Percentiles rank a stretch among this genome's conserved stretches.
phyloP scores from a whole-genome alignment of 768 basidiomycete species.

The Kwoniella dendrophila region DNA sequence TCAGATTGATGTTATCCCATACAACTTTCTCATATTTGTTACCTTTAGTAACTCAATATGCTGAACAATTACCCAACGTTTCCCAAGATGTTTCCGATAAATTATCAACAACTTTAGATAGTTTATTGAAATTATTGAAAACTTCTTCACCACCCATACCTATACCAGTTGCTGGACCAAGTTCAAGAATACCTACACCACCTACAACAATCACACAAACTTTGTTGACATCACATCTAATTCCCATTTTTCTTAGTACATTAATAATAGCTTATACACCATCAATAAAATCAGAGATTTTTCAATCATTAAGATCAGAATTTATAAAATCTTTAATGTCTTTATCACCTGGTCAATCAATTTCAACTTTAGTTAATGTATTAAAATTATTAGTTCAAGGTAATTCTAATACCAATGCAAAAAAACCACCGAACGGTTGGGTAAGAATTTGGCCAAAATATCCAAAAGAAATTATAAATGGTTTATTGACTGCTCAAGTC shows the following conservation, averaged over 20 bases:
- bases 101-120: constrained; percentile 10
- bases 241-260: constrained; percentile 31
- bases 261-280: constrained; percentile 39
- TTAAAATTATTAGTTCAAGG: constrained; percentile 17
- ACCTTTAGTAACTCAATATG: constrained; percentile 16
- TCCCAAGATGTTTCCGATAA: neutral
- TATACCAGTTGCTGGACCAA: constrained; percentile 22
- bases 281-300: constrained; percentile 4
- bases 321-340: constrained; percentile 19
- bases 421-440: constrained; percentile 21
- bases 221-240: constrained; percentile 25
- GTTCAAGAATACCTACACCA: constrained; percentile 18
- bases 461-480: constrained; percentile 24
- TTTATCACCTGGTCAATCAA: constrained; percentile 23
- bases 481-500: constrained; percentile 36
- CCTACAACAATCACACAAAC: constrained; percentile 33
- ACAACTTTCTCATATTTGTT: constrained; percentile 22
- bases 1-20: constrained; percentile 27
- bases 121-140: constrained; percentile 23
- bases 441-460: constrained; percentile 33
- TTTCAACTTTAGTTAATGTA: constrained; percentile 28
- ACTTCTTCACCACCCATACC: constrained; percentile 18
- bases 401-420: constrained; percentile 12
- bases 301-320: constrained; percentile 15
- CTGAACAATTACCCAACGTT: constrained; percentile 7